These are phyloP conservation scores for Primulina eburnea DNA, from an alignment of 257 asterid species.

Conservation along the genomic window DNA sequence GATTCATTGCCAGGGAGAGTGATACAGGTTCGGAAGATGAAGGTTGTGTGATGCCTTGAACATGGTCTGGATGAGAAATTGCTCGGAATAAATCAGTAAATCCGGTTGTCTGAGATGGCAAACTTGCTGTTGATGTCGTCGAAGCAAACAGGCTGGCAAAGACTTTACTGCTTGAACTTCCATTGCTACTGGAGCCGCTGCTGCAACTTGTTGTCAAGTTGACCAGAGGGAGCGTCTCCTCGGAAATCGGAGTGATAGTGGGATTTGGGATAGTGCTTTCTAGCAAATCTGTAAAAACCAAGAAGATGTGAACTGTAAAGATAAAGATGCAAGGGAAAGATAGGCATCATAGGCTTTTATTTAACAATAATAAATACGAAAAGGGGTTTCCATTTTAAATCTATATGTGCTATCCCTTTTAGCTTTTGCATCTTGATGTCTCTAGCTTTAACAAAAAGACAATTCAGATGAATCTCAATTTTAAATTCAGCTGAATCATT, in stretches of 20 bases:
- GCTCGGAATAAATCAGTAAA: conserved; percentile 44
- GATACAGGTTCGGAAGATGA: conserved; percentile 58
- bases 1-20: conserved; percentile 60
- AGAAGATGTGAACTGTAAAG: conserved; percentile 2
- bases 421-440: conserved; percentile 39
- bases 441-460: conserved; percentile 39
- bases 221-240: conserved; percentile 38
- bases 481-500: conserved; percentile 25
- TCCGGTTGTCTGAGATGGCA: conserved; percentile 46
- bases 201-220: conserved; percentile 43
- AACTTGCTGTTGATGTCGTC: conserved; percentile 51
- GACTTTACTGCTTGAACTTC: conserved; percentile 53
- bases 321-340: conserved; percentile 20
- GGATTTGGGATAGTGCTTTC: conserved; percentile 39
- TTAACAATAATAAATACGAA: not conserved
- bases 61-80: conserved; percentile 33
- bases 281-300: conserved; percentile 35
- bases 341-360: not conserved
- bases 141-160: conserved; percentile 73
- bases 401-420: conserved; percentile 24
- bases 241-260: conserved; percentile 38
- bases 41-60: conserved; percentile 31
- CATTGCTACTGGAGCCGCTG: conserved; percentile 52
- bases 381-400: conserved; percentile 12
- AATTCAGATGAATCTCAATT: conserved; percentile 34